Evolutionary conservation across 257 asterid species (phyloP), one percentile per base, ranked within the genome.

Genomic region (Gynochthodes officinalis): DNA sequence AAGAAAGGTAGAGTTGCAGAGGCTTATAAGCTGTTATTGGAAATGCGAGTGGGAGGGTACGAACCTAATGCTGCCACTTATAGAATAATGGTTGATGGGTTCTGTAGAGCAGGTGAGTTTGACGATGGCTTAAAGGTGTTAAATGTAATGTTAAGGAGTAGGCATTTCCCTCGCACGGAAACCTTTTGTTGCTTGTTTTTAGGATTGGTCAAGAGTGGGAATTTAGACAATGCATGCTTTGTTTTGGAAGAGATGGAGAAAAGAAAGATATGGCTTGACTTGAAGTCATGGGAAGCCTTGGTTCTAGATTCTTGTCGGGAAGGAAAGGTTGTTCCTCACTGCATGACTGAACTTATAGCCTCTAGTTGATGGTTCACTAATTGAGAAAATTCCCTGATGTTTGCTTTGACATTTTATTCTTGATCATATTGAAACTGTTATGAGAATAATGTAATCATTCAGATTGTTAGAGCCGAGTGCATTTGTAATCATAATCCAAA

Each of bases 41-140:
- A 86, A 67, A 94, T 91, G 97, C 90, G 91, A 60, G 74, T 88
- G 25, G 84, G 74, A 12, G 93, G 93, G 5, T 87, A 91, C 72
- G 70, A 81, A 64, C 97, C 97, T 11, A 89, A 88, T 78, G 95
- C 95, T 2, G 80, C 95, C 44, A 87, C 96, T n/a, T 91, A 88
- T 25, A 87, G 98, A 43, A 87, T 76, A 89, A 84, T 89, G 80
- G 89, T 87, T 28, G 99, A 91, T 82, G 94, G 96, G 11, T 86
- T 94, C 67, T 84, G 90, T 75, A 77, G 72, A 76, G 70, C 57
- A 0, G 89, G 84, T 69, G 90, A 89, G 78, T 89, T 85, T 44
- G 70, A 68, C 39, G 88, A 85, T 49, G 90, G 88, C 70, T 77
- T 90, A 61, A 89, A 85, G 79, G 90, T 89, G 78, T 82, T 92